Conservation (phyloP, 2,329 filamentous ascomycete species). For the Thielaviopsis punctulata region DNA sequence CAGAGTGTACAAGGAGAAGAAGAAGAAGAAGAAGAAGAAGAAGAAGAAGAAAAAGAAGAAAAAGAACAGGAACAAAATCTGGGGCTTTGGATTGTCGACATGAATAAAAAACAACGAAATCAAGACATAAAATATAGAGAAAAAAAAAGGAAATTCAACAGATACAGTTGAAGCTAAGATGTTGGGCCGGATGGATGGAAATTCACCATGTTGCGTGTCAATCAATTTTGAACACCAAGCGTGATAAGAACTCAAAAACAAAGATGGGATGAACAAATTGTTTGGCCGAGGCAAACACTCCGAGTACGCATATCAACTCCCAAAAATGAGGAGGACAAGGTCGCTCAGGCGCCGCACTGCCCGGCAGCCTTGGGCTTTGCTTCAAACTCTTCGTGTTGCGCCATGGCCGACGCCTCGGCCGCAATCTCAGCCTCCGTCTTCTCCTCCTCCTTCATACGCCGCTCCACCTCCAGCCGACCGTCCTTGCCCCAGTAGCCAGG, state of each 20-base stretch:
- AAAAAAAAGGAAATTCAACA: neutral
- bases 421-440: constrained; percentile 12
- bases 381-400: constrained; percentile 21
- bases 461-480: constrained; percentile 50
- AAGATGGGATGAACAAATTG: too few relatives aligned
- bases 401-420: constrained; percentile 1
- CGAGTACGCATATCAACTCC: neutral
- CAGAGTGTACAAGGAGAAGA: too few relatives aligned
- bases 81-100: neutral
- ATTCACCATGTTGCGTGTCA: too few relatives aligned
- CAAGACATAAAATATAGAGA: neutral
- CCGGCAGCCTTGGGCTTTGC: constrained; percentile 27
- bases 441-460: constrained; percentile 48
- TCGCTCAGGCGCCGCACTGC: constrained; percentile 27
- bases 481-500: constrained; percentile 51
- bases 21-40: neutral
- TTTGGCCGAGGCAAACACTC: too few relatives aligned
- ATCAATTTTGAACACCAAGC: too few relatives aligned
- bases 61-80: neutral
- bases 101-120: neutral
- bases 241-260: too few relatives aligned
- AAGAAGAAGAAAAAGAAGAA: neutral
- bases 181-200: neutral
- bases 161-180: neutral
- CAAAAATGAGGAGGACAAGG: neutral